A percentile compares a stretch with the other conserved stretches of the same genome.
These are phyloP conservation scores for Helianthus annuus DNA, from an alignment of 129 eudicot genomes.

Conservation along the genomic window HanXRQr2.0-SUNRISE NC_035439.2:148473505-148474004, in stretches of 20 bases:
- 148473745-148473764: conserved; percentile 75
- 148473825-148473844: background rate
- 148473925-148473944: conserved; percentile 53
- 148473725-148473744: conserved; percentile 99
- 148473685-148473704: conserved; percentile 3
- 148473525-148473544: too few relatives aligned
- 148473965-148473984: background rate
- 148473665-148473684: background rate
- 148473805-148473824: background rate
- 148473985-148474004: background rate
- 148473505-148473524: too few relatives aligned
- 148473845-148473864: background rate
- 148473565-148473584: too few relatives aligned
- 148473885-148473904: conserved; percentile 81
- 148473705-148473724: conserved; percentile 92
- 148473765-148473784: conserved; percentile 77
- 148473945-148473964: conserved; percentile 22
- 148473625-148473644: too few relatives aligned
- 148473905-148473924: conserved; percentile 67
- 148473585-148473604: too few relatives aligned
- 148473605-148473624: too few relatives aligned
- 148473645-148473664: too few relatives aligned
- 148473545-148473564: too few relatives aligned
- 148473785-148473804: conserved; percentile 72
- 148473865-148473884: background rate